Evolutionary conservation across 768 basidiomycete genomes (phyloP), one percentile per base, ranked within the genome.

Genomic region (Lentinula edodes): DNA sequence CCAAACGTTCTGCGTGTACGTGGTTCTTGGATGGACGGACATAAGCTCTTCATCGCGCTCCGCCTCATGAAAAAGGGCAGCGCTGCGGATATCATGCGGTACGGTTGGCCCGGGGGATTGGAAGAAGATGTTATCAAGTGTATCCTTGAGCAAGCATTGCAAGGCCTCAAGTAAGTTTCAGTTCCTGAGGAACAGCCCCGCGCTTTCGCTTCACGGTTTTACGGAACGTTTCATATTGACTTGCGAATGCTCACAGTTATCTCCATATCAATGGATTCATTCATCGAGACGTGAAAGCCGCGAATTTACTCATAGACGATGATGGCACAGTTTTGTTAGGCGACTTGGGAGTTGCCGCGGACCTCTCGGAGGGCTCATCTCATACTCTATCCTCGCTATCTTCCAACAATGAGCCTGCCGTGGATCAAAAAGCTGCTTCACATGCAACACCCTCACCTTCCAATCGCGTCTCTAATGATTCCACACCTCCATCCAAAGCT

Each of bases 261-360:
- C 81, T 94, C n/a, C 93, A 95, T 68, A 80, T 83, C 59, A 95
- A 94, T 63, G 91, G 90, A 0, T 90, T 93, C 70, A 90, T 93
- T n/a, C 92, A 98, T 70, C 85, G 95, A 32, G 95, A 98, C 69
- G 73, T 98, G 67, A 98, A 98, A 74, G 93, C 93, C 3, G 95
- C 93, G 12, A 98, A 98, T 69, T 80, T 98, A 9, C 87, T 98
- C 53, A 85, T 96, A 58, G 93, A 95, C 66, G 89, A 95, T 63
- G 89, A 92, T 64, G 91, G 92, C 55, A 94, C 91, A 0, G 92
- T 97, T 36, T 82, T 98, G 3, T 75, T 97, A 12, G 95, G 93
- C 38, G 95, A 98, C 73, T 82, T 98, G 38, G 95, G 95, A 4
- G 95, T 96, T 28, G 93, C 94, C 0, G 93, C 91, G 5, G 87